phyloP scores from a whole-genome alignment of 78 protist genomes.

The Anaeramoeba flamelloides region DNA sequence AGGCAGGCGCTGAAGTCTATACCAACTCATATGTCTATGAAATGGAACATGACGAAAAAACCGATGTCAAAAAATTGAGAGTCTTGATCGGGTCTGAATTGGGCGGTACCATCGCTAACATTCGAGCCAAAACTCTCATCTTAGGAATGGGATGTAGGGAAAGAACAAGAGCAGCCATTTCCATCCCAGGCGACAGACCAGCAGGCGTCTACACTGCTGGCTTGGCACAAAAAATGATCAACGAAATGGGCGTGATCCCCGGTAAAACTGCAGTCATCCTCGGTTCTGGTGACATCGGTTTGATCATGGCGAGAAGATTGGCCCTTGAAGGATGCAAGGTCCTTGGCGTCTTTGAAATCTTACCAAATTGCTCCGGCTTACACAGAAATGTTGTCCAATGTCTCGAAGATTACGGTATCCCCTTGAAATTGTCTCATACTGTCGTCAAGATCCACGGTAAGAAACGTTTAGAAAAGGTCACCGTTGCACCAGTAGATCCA shows the following conservation, averaged over 20 bases:
- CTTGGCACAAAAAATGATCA: background rate
- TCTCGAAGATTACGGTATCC: background rate
- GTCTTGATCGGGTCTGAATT: no score
- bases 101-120: no score
- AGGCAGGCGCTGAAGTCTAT: no score
- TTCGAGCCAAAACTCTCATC: background rate
- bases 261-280: background rate
- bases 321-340: background rate
- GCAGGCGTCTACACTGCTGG: slow-evolving; percentile 1
- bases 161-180: background rate
- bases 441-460: background rate
- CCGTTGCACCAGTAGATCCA: background rate
- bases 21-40: no score
- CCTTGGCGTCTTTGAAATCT: background rate
- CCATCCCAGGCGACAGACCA: background rate
- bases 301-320: background rate
- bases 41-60: no score
- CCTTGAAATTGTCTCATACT: background rate
- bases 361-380: background rate
- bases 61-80: no score
- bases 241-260: background rate
- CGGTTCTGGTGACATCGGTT: background rate
- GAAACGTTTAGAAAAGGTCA: background rate
- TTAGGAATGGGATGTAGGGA: background rate
- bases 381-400: background rate